These are phyloP conservation scores for Clathrus columnatus DNA, from an alignment of 768 basidiomycete genomes.

Conservation along the genomic window DNA sequence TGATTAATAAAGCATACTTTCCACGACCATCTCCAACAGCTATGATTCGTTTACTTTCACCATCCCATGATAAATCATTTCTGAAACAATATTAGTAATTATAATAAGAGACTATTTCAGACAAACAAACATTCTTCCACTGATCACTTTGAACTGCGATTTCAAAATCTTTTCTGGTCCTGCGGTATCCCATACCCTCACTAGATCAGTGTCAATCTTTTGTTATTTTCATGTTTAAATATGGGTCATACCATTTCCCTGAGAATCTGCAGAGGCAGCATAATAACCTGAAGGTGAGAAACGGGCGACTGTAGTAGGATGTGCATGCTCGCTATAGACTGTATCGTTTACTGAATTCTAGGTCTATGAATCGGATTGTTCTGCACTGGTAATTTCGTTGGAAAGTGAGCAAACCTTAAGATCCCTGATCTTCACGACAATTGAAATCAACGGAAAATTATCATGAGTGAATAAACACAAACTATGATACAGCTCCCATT, in stretches of 20 bases:
- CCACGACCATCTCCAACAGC: slow-evolving; percentile 90
- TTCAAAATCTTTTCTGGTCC: slow-evolving; percentile 79
- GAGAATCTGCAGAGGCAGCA: slow-evolving; percentile 81
- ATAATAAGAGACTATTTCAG: background rate
- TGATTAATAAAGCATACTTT: slow-evolving; percentile 39
- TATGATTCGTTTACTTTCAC: slow-evolving; percentile 92
- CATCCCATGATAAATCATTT: slow-evolving; percentile 94
- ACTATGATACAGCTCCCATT: slow-evolving; percentile 83
- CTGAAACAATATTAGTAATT: slow-evolving; percentile 29
- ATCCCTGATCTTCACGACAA: slow-evolving; percentile 59
- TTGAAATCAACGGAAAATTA: background rate
- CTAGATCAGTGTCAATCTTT: slow-evolving; percentile 34
- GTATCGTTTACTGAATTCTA: slow-evolving; percentile 60
- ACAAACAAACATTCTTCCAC: slow-evolving; percentile 57
- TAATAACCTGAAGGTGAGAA: slow-evolving; percentile 93
- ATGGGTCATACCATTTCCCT: slow-evolving; percentile 58
- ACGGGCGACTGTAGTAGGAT: slow-evolving; percentile 81
- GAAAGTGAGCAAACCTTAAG: slow-evolving; percentile 48
- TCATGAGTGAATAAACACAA: slow-evolving; percentile 25
- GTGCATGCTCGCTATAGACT: slow-evolving; percentile 72
- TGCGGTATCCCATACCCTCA: slow-evolving; percentile 89
- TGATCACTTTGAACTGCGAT: slow-evolving; percentile 67
- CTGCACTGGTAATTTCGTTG: background rate
- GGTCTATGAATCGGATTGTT: slow-evolving; percentile 9
- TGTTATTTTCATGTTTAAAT: background rate